Evolutionary conservation across 345 rosid genomes (phyloP).

Genomic region (Viola odorata): DNA sequence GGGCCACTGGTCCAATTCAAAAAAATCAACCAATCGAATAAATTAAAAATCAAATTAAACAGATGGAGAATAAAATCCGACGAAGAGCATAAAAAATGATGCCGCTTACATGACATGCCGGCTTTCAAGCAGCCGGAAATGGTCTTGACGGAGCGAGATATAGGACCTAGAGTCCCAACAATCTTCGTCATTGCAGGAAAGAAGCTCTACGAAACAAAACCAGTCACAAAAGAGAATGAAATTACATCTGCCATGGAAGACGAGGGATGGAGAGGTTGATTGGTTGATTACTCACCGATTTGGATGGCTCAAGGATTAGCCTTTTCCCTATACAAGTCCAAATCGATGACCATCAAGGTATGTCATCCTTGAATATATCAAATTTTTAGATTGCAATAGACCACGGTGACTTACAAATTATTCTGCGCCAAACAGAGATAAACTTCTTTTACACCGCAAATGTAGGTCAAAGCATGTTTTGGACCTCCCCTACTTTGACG

Average conservation of each 20-base stretch:
- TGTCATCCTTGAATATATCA: no score
- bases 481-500: conserved; percentile 38
- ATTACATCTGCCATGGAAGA: no score
- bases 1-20: conserved; percentile 19
- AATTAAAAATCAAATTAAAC: background rate
- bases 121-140: conserved; percentile 27
- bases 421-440: conserved; percentile 8
- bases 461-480: conserved; percentile 24
- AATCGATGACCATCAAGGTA: no score
- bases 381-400: no score
- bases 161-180: conserved; percentile 31
- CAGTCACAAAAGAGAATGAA: no score
- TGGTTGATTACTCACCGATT: no score
- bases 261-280: no score
- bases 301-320: no score
- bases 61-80: no score
- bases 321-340: no score
- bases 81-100: no score
- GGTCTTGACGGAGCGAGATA: conserved; percentile 25
- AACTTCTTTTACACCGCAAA: conserved; percentile 55
- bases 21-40: conserved; percentile 1
- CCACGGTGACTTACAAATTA: no score
- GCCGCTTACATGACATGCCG: conserved; percentile 25
- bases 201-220: conserved; percentile 16
- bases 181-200: conserved; percentile 34